These are phyloP conservation scores for Lumnitzera littorea DNA, from an alignment of 345 rosid species.

Conservation along the genomic window DNA sequence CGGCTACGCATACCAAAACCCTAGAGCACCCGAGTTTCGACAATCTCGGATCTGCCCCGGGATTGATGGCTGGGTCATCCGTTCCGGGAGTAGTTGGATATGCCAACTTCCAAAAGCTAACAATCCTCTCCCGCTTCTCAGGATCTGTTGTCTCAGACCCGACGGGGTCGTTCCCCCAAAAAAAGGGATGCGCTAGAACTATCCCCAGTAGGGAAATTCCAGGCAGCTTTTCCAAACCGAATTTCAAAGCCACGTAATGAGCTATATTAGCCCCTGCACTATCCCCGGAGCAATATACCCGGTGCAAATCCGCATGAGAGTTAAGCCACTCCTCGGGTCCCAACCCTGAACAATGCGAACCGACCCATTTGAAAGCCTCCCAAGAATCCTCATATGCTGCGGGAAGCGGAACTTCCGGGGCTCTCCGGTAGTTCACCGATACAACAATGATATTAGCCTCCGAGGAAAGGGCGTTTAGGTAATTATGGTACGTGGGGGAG, in stretches of 20 bases:
- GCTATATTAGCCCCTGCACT: no score
- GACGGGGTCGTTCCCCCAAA: slow-evolving; percentile 22
- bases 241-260: no score
- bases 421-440: no score
- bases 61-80: slow-evolving; percentile 46
- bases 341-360: neutral
- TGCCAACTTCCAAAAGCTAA: slow-evolving; percentile 15
- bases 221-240: no score
- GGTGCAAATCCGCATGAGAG: no score
- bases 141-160: slow-evolving; percentile 5
- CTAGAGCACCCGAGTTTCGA: slow-evolving; percentile 25
- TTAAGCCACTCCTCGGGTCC: neutral
- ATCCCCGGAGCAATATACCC: no score
- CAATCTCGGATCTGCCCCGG: slow-evolving; percentile 25
- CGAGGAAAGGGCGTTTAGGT: no score
- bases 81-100: slow-evolving; percentile 28
- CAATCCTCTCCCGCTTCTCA: neutral
- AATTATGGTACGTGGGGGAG: neutral
- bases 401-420: no score
- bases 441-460: no score
- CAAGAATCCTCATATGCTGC: no score
- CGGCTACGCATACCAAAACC: slow-evolving; percentile 40
- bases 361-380: no score
- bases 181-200: slow-evolving; percentile 17
- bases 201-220: slow-evolving; percentile 6